phyloP scores from a whole-genome alignment of 495 filamentous ascomycete species.

The Penicillium mononematosum region DNA sequence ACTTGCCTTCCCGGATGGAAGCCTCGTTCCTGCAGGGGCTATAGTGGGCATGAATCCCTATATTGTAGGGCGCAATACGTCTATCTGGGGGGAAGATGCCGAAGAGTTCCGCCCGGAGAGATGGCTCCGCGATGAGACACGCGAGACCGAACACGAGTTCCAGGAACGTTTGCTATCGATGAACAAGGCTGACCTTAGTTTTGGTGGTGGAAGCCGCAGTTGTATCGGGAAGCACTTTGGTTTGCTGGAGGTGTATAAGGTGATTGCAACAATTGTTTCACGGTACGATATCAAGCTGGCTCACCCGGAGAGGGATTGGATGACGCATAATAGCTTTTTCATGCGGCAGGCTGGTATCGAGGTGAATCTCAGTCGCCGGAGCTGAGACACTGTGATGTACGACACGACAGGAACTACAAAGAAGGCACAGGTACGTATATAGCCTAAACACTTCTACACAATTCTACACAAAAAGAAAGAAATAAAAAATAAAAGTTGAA shows the following conservation, averaged over 20 bases:
- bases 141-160: slow-evolving; percentile 47
- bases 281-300: slow-evolving; percentile 52
- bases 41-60: slow-evolving; percentile 54
- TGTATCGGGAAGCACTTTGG: slow-evolving; percentile 58
- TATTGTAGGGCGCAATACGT: slow-evolving; percentile 51
- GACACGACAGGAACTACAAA: too few species aligned
- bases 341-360: slow-evolving; percentile 50
- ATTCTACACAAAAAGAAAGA: neutral
- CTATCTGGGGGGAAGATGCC: slow-evolving; percentile 62
- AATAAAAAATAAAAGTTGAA: slow-evolving; percentile 1
- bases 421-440: too few species aligned
- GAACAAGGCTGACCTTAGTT: slow-evolving; percentile 41
- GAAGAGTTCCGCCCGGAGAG: slow-evolving; percentile 62
- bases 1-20: slow-evolving; percentile 48
- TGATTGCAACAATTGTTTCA: slow-evolving; percentile 49
- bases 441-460: neutral
- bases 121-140: slow-evolving; percentile 56
- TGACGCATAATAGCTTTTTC: slow-evolving; percentile 54
- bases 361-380: slow-evolving; percentile 21
- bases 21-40: slow-evolving; percentile 46
- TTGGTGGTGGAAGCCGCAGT: slow-evolving; percentile 52
- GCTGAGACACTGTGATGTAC: neutral
- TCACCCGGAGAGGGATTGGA: slow-evolving; percentile 43
- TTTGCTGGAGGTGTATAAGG: slow-evolving; percentile 58
- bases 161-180: slow-evolving; percentile 41